These are phyloP conservation scores for Boeremia lycopersici DNA, from an alignment of 2,329 filamentous ascomycete species.

Conservation along the genomic window DNA sequence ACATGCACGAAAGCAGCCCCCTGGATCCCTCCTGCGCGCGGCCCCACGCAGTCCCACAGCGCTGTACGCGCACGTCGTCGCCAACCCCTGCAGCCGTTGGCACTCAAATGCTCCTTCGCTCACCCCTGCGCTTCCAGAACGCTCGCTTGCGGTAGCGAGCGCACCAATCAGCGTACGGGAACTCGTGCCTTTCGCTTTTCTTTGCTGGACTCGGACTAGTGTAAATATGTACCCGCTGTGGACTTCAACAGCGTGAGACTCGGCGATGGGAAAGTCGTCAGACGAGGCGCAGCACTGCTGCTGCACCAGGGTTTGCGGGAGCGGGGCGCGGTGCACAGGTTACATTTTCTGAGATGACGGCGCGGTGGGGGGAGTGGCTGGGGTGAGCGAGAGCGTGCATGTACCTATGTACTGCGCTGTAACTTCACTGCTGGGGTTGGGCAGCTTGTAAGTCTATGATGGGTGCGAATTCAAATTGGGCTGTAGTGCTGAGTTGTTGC, in stretches of 20 bases:
- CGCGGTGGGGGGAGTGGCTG: not conserved
- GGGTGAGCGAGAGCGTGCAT: not conserved
- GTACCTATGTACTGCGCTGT: not conserved
- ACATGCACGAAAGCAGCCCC: no score
- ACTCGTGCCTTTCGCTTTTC: not conserved
- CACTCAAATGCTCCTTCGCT: slow-evolving; percentile 5
- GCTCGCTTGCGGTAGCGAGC: not conserved
- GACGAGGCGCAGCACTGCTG: not conserved
- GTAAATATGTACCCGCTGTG: not conserved
- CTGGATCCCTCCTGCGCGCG: no score
- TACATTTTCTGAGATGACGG: not conserved
- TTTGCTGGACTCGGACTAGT: not conserved
- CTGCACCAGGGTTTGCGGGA: not conserved
- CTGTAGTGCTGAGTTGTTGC: no score
- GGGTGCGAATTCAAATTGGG: no score
- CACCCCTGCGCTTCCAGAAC: slow-evolving; percentile 9
- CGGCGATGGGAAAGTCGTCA: no score
- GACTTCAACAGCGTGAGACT: no score
- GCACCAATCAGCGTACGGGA: not conserved
- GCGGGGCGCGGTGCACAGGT: slow-evolving; percentile 3
- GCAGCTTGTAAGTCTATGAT: not conserved
- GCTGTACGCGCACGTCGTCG: not conserved
- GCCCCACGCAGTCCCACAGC: no score
- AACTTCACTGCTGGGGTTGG: not conserved
- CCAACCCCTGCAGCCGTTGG: slow-evolving; percentile 9